These are phyloP conservation scores for Delitschia confertaspora DNA, from an alignment of 495 filamentous ascomycete species.

Conservation along the genomic window DNA sequence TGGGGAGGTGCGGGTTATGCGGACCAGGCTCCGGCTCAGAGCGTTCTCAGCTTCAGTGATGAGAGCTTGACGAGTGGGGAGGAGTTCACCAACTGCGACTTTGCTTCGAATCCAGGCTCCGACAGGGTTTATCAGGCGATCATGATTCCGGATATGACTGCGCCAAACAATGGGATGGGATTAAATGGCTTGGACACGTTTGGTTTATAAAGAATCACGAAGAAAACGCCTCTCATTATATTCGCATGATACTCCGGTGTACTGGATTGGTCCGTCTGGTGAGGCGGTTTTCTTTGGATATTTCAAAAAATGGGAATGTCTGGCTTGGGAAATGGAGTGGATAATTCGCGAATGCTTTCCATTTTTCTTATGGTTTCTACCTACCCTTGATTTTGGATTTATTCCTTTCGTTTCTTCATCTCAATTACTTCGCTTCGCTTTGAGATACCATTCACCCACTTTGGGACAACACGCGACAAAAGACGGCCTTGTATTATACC, in stretches of 20 bases:
- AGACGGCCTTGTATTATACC: no score
- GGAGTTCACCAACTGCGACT: constrained; percentile 29
- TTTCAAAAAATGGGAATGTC: not conserved
- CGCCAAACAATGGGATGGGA: constrained; percentile 32
- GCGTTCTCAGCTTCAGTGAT: constrained; percentile 66
- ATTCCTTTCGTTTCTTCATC: constrained; percentile 5
- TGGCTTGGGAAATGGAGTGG: no score
- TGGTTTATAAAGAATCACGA: constrained; percentile 35
- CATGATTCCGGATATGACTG: constrained; percentile 41
- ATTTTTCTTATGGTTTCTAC: no score
- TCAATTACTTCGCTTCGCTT: no score
- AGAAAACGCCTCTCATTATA: no score
- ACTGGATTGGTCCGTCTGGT: not conserved
- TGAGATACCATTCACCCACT: constrained; percentile 2
- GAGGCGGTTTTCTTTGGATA: not conserved
- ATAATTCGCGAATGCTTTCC: no score
- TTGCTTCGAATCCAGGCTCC: constrained; percentile 7
- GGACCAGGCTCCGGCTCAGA: constrained; percentile 43
- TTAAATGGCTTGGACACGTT: constrained; percentile 41
- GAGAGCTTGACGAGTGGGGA: constrained; percentile 55
- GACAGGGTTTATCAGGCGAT: constrained; percentile 42
- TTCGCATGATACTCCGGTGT: not conserved
- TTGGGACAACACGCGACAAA: no score
- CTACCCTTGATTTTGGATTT: no score
- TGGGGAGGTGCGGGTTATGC: constrained; percentile 13